Base-by-base conservation (phyloP, 2,329 filamentous ascomycete species). In the Triangularia setosa region DNA sequence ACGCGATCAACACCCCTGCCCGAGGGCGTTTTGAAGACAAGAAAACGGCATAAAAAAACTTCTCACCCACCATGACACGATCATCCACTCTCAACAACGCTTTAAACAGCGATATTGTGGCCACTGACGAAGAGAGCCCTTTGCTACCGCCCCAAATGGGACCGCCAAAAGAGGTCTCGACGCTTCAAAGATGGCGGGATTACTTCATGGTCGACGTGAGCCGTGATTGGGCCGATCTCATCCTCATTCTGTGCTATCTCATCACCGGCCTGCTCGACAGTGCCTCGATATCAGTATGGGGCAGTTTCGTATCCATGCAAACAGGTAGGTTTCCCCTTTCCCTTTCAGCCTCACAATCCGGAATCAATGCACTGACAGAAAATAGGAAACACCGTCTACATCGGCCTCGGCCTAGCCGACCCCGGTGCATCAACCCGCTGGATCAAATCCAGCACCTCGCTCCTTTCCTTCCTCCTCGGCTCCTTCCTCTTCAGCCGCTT, bases 261-360 rank as follows among this genome's bases (percentile, higher is more conserved):
- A 89, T 93, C 73, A 93, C 91, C 0, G 91, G 91, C 3, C 79
- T 94, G 11, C 82, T 92, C 7, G 91, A 94, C 76, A 91, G 89
- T 76, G 87, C 89, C 2, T 87, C 90, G 2, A 89, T 91, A 56
- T 89, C 87, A 64, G 89, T 90, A 52, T 93, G 90, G 88, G 89
- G 90, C 12, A 88, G 88, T 2, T 94, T 94, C 70, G 90, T 92
- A 48, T 91, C 88, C 71, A 93, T 93, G 90, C 91, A 93, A 73
- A 93, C 90, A 30, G 90, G 90, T 85, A 72, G 68, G 79, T 76
- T 57, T 8, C 28, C 12, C 28, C 40, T 48, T 21, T 9, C 18
- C 12, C 16, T 21, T 16, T 12, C 48, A 53, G 12, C 23, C 23
- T 14, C 1, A 52, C n/a, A 33, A 23, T 25, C 8, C n/a, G n/a